Evolutionary conservation across 495 filamentous ascomycete genomes (phyloP), one percentile per base, ranked within the genome.

Genomic region (Lineolata rhizophorae): DNA sequence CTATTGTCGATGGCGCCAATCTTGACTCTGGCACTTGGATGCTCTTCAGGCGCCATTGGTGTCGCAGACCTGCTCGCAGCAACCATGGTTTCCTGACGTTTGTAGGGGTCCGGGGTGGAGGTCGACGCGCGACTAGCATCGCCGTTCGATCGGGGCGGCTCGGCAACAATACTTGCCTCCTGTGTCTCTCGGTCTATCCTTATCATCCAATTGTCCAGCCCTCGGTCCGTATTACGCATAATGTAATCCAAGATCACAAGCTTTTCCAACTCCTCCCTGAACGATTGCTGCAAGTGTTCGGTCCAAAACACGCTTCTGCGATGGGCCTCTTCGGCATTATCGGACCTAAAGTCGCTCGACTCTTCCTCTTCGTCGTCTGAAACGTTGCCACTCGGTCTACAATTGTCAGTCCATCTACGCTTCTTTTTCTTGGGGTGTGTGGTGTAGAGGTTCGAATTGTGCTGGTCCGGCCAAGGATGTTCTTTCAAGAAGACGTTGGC

Each of bases 161-260:
- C 81, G 1, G 79, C 76, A 22, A 76, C 70, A 29, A 97, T 80
- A 6, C 75, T 78, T 9, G 83, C 85, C 45, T 77, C 62, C 43
- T 87, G 66, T 15, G 63, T 72, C 29, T 76, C 62, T 66, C 67
- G 79, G 48, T 95, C 82, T 16, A 99, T 78, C 45, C 76, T 85
- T 42, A 99, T 81, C 87, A 99, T 99, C 87, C 87, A 99, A 38
- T 99, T 99, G 51, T 99, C 87, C 37, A 94, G 57, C 8, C 87
- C 87, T 53, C 87, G 65, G 49, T 99, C 87, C 2, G 87, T 99
- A 47, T 99, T 99, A 15, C 87, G 70, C 87, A 99, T 99, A 31
- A 99, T 91, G 43, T 99, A 99, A 53, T 99, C 87, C 44, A 99
- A 49, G 43, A 99, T 90, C 9, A 99, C 87, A 8, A 99, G 60